Evolutionary conservation across 2,329 filamentous ascomycete species (phyloP).

Genomic region (Acarospora socialis): DNA sequence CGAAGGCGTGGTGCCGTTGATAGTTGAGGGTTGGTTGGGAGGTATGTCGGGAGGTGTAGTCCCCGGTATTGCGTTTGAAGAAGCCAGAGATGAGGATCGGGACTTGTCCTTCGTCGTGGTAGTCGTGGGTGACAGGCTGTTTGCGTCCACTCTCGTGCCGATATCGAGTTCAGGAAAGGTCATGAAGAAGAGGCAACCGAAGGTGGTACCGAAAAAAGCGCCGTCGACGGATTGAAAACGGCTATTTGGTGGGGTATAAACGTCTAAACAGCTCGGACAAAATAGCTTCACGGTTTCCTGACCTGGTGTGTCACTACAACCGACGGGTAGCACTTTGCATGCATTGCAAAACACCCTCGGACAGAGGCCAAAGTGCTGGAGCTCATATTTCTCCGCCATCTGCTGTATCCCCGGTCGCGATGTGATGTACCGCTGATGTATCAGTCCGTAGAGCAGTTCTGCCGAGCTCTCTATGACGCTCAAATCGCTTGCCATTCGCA

Average conservation of each 20-base stretch:
- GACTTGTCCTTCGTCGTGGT: constrained; percentile 20
- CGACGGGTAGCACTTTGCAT: constrained; percentile 81
- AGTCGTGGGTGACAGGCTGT: constrained; percentile 35
- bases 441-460: constrained; percentile 95
- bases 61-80: constrained; percentile 17
- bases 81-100: constrained; percentile 21
- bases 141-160: constrained; percentile 50
- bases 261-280: constrained; percentile 89
- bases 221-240: constrained; percentile 95
- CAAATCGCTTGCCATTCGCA: constrained; percentile 79
- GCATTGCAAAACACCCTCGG: constrained; percentile 88
- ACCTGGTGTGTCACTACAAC: constrained; percentile 84
- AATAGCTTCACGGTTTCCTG: constrained; percentile 98
- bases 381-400: constrained; percentile 98
- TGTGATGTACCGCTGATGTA: constrained; percentile 97
- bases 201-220: constrained; percentile 95
- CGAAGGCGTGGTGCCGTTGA: constrained; percentile 75
- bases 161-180: constrained; percentile 95
- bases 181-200: constrained; percentile 93
- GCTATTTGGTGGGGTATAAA: constrained; percentile 94
- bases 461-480: constrained; percentile 94
- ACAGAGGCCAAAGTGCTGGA: constrained; percentile 89
- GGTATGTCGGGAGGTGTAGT: constrained; percentile 17
- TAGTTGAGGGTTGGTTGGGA: constrained; percentile 35
- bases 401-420: constrained; percentile 92